Base-by-base conservation (phyloP, 1,284 basidiomycete species). In the Leccinum ponderosum region DNA sequence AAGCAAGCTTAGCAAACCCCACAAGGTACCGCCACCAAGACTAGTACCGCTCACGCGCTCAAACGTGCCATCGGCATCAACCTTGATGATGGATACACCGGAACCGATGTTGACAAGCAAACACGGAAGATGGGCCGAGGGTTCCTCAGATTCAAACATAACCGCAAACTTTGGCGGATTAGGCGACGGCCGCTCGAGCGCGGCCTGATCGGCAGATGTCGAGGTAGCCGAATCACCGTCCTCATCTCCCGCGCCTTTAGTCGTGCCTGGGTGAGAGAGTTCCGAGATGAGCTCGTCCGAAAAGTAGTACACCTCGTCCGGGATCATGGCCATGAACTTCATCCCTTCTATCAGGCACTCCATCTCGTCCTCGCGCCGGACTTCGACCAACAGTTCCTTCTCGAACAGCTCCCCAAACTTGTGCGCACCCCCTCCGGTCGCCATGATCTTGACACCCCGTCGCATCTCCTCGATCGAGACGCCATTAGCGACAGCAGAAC, bases 261-360 rank as follows among this genome's bases (percentile, higher is more conserved):
- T 55, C 42, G 70, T 68, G 58, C 72, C 69, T 9, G 86, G 83
- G 73, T 94, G 92, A 53, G 92, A 90, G 29, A 94, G 88, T 57
- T 86, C 89, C 75, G 94, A 90, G 57, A 98, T 96, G 66, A 98
- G 87, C 77, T 98, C 93, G 77, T 99, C 97, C 52, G 95, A 97
- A 80, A 98, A 99, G 83, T 91, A 98, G 77, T 98, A 99, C 35
- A 96, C 96, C 77, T 99, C 97, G 77, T 97, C 91, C 33, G 97
- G 97, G 62, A 99, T 97, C 72, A 94, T 87, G 31, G 93, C 91
- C 76, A 98, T 93, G 78, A 99, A 99, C 76, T 95, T 94, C 71
- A 99, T 83, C 15, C 97, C 97, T 66, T 96, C 92, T 66, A 99
- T 99, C 69, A 99, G 78, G 72, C 97, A 98, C 77, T 94, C 95